Evolutionary conservation across 2,329 filamentous ascomycete species (phyloP).

Genomic region (Neopestalotiopsis sp.): DNA sequence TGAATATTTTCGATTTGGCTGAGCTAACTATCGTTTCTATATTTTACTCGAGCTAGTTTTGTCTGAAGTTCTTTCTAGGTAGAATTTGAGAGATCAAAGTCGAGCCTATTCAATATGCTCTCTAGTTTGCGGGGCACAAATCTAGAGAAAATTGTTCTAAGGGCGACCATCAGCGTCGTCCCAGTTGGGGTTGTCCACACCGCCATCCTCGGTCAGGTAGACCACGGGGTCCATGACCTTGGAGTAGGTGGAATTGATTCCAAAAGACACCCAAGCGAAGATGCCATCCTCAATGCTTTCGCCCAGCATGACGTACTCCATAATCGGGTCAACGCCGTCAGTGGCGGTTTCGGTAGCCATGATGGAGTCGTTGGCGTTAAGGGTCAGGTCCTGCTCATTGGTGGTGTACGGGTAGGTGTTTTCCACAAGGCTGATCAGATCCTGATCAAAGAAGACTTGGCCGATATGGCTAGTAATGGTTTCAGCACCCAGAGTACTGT

Average conservation of each 20-base stretch:
- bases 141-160: not conserved
- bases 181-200: conserved; percentile 4
- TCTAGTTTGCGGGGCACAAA: too few species aligned
- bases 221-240: not conserved
- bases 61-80: too few species aligned
- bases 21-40: too few species aligned
- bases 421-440: conserved; percentile 46
- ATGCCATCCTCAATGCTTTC: conserved; percentile 9
- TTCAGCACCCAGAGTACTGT: conserved; percentile 53
- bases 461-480: conserved; percentile 61
- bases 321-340: not conserved
- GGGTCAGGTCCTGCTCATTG: not conserved
- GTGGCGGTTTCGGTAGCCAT: not conserved
- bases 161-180: not conserved
- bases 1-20: too few species aligned
- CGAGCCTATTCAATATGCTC: too few species aligned
- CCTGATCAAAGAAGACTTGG: conserved; percentile 70
- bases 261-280: conserved; percentile 11
- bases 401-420: not conserved
- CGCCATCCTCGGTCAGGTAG: not conserved
- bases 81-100: too few species aligned
- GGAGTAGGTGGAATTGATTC: not conserved
- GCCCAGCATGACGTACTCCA: not conserved
- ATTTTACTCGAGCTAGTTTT: too few species aligned
- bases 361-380: conserved; percentile 4